Evolutionary conservation across 208 protist genomes (phyloP).

Genomic region (Novymonas esmeraldas): DNA sequence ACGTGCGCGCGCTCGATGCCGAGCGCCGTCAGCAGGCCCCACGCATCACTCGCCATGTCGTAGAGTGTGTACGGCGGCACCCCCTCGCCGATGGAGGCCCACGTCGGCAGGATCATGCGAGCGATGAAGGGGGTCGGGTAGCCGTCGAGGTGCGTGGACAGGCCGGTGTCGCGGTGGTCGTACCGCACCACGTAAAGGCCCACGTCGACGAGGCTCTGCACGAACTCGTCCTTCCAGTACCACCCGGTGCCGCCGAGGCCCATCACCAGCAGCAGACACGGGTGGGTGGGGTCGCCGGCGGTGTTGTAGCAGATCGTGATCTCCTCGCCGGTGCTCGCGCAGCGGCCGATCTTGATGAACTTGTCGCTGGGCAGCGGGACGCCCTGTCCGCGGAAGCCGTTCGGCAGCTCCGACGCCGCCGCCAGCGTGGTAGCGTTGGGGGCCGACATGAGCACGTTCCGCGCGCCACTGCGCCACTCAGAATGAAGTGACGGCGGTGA

Average conservation of each 20-base stretch:
- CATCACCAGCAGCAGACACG: slow-evolving; percentile 64
- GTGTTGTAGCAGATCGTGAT: slow-evolving; percentile 75
- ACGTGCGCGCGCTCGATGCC: slow-evolving; percentile 59
- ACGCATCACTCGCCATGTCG: slow-evolving; percentile 70
- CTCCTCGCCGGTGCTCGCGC: slow-evolving; percentile 41
- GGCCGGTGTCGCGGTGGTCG: slow-evolving; percentile 78
- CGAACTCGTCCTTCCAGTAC: slow-evolving; percentile 35
- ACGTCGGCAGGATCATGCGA: slow-evolving; percentile 51
- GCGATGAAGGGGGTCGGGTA: slow-evolving; percentile 32
- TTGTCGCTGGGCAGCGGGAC: slow-evolving; percentile 49
- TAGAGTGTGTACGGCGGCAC: slow-evolving; percentile 62
- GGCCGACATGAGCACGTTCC: slow-evolving; percentile 1
- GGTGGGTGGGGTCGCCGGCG: slow-evolving; percentile 46
- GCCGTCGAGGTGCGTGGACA: slow-evolving; percentile 60
- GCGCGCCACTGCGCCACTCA: too few species aligned
- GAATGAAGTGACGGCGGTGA: neutral
- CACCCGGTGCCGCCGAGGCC: slow-evolving; percentile 33
- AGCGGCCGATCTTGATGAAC: slow-evolving; percentile 49
- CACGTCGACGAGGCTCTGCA: slow-evolving; percentile 31
- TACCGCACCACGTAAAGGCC: slow-evolving; percentile 73
- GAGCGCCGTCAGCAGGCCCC: slow-evolving; percentile 52
- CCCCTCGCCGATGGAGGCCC: slow-evolving; percentile 46
- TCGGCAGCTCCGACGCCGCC: neutral
- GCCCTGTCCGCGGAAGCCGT: neutral
- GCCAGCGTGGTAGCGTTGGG: neutral